Base-by-base conservation (phyloP, 2,329 filamentous ascomycete genomes). In the Phyllachora maydis region DNA sequence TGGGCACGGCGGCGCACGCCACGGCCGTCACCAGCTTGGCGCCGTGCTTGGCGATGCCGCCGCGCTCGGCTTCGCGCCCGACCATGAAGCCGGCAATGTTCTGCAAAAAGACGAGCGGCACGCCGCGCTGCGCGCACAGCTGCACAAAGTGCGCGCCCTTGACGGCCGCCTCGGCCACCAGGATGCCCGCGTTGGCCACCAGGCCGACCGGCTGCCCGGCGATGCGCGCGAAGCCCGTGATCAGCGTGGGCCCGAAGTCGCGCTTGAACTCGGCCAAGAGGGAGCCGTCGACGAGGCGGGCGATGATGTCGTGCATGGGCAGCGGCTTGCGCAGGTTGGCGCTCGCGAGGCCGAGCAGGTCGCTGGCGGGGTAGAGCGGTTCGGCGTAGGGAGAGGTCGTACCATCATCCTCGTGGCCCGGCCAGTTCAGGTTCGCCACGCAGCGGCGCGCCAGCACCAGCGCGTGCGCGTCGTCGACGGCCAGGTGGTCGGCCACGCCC, bases 41-140 rank as follows among this genome's bases (percentile, higher is more conserved):
- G 19, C 88, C 88, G 41, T 95, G 90, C 59, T 95, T 95, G 26
- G 88, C 88, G 36, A 98, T 95, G 8, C 88, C 88, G 24, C 85
- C 85, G 26, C 76, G 74, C 51, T 98, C 88, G 1, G 85, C 82
- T 38, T 88, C 79, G 11, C 69, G 65, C 20, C 88, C 88, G 16
- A 98, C 88, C 88, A 98, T 98, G 63, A 98, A 98, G 20, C 88
- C 88, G 5, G 72, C 74, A 43, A 98, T 95, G 47, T 98, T 95
- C 46, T 98, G 88, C 11, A 98, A 55, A 51, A 95, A 95, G 23
- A 95, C 62, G 7, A 95, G 58, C 1, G 88, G 85, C 27, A 95
- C 77, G 25, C 78, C 70, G 27, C 88, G 74, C 49, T 93, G 82
- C 15, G 75, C 64, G 54, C 85, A 95, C 4, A 98, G 66, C 49